Evolutionary conservation across 352 stramenopile genomes (phyloP), one percentile per base, ranked within the genome.

Genomic region (Saprolegnia diclina): DNA sequence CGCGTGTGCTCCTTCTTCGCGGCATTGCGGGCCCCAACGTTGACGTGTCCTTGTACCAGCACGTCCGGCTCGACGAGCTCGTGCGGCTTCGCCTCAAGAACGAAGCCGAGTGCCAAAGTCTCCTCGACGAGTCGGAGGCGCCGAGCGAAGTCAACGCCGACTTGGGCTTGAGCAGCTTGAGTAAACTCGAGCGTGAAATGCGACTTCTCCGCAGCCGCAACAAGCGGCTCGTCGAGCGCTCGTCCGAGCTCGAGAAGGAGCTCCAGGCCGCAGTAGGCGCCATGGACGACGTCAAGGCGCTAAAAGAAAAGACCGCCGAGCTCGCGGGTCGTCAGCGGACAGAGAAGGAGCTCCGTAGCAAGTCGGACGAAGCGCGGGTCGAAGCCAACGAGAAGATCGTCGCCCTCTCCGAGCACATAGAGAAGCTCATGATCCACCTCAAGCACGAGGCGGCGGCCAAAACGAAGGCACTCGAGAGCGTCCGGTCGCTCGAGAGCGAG

Each of bases 361-460:
- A 88, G 70, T 77, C 80, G 21, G 82, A 97, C 26, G 52, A 67
- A 32, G 79, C 82, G 19, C 77, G 82, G 35, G 87, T 84, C 38
- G 79, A 90, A 37, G 71, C 83, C 4, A 81, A 79, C 5, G 87
- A 96, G 38, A 96, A 97, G 77, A 85, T 98, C 35, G 78, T 88
- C 11, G 90, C 83, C 54, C 74, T 98, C n/a, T 92, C 87, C 32
- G 91, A 98, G 66, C 95, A 98, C 72, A 97, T 98, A 24, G 94
- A 98, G 72, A 98, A 98, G 77, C 79, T 98, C 24, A 98, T 98
- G 92, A 78, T 98, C 9, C 95, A 98, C 71, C 70, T 98, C 11
- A 98, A 98, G 76, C 92, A 98, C 74, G 94, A 98, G 72, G 94
- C 90, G 10, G 91, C 91, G 4, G 82, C 86, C n/a, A 98, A 98